Evolutionary conservation across 179 eudicot species (phyloP).

Genomic region (Spergularia azorica): DNA sequence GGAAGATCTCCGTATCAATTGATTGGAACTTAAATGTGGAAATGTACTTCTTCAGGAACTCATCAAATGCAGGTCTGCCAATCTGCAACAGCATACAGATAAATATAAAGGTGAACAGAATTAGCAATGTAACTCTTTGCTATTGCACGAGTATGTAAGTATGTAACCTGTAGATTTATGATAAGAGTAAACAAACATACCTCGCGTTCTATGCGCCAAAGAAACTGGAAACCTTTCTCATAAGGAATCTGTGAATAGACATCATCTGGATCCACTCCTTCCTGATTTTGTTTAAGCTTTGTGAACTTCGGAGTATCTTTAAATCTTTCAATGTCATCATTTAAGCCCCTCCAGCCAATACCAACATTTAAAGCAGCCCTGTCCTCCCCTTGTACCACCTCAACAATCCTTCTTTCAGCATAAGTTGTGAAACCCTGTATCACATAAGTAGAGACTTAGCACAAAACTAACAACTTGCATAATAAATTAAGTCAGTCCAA

Average conservation of each 20-base stretch:
- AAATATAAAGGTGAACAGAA: not conserved
- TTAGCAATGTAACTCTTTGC: slow-evolving; percentile 3
- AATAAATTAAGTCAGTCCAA: not conserved
- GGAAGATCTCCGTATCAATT: slow-evolving; percentile 87
- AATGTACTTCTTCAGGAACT: slow-evolving; percentile 83
- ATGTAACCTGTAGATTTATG: not conserved
- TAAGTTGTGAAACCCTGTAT: slow-evolving; percentile 91
- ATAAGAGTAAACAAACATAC: slow-evolving; percentile 35
- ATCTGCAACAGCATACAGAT: slow-evolving; percentile 42
- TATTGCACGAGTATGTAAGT: not conserved
- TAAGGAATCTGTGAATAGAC: slow-evolving; percentile 91
- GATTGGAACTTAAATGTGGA: slow-evolving; percentile 89
- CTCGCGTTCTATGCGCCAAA: slow-evolving; percentile 93
- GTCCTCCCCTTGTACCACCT: slow-evolving; percentile 93
- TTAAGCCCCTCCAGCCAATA: slow-evolving; percentile 90
- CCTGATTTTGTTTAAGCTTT: slow-evolving; percentile 82
- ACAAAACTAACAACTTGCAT: not conserved
- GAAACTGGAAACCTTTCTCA: slow-evolving; percentile 95
- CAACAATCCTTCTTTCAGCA: slow-evolving; percentile 94
- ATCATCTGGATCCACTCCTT: slow-evolving; percentile 95
- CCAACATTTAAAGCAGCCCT: slow-evolving; percentile 79
- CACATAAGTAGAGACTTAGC: not conserved
- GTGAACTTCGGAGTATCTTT: slow-evolving; percentile 90
- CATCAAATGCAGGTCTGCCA: slow-evolving; percentile 93
- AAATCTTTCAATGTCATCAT: slow-evolving; percentile 84